These are phyloP conservation scores for Neckera pumila DNA, from an alignment of 225 moss, liverwort and hornwort species.

Conservation along the genomic window DNA sequence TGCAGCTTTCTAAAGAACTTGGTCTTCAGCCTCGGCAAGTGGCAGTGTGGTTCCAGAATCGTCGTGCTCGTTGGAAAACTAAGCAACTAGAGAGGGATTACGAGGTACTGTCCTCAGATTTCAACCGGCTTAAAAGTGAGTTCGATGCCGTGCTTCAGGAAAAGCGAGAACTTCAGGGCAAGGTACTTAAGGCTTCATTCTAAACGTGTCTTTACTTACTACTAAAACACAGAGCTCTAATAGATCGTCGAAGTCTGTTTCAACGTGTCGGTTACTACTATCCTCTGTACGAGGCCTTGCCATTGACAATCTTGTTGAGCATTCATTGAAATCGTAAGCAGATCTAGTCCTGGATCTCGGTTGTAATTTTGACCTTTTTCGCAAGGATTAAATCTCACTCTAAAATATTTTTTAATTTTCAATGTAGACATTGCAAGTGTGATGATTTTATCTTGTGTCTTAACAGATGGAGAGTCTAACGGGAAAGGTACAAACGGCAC, in stretches of 20 bases:
- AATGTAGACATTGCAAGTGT: neutral
- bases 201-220: neutral
- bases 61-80: constrained; percentile 96
- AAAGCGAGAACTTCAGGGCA: constrained; percentile 67
- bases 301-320: neutral
- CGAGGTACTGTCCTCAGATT: constrained; percentile 71
- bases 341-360: neutral
- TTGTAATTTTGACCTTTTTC: neutral
- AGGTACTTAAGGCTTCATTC: constrained; percentile 25
- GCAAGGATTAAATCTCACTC: neutral
- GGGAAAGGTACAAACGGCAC: neutral
- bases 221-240: neutral
- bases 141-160: constrained; percentile 52
- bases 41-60: constrained; percentile 98
- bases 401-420: neutral
- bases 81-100: constrained; percentile 93
- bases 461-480: constrained; percentile 21
- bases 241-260: neutral
- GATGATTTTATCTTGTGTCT: neutral
- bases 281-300: neutral
- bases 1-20: constrained; percentile 27
- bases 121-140: constrained; percentile 64
- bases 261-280: neutral
- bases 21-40: constrained; percentile 97
- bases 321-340: neutral